phyloP scores from a whole-genome alignment of 257 asterid genomes.

The Datura wrightii region DNA sequence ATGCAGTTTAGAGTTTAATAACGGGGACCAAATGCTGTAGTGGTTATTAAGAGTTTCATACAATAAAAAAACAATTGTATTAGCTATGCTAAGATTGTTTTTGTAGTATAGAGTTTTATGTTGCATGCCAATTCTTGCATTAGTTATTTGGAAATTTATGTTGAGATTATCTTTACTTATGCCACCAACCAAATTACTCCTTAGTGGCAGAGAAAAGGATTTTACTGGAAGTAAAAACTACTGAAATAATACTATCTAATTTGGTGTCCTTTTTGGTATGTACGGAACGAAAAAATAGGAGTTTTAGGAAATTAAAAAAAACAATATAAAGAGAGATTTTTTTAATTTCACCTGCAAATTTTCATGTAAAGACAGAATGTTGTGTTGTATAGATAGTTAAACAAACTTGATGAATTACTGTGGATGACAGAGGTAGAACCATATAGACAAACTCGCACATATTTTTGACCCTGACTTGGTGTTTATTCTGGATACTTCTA shows the following conservation, averaged over 20 bases:
- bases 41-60: not conserved
- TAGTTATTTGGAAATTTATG: no score
- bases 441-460: not conserved
- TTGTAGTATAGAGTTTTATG: no score
- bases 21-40: not conserved
- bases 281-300: not conserved
- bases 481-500: not conserved
- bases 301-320: not conserved
- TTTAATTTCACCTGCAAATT: not conserved
- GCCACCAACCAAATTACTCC: not conserved
- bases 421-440: not conserved
- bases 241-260: not conserved
- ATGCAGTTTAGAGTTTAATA: not conserved
- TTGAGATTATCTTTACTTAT: not conserved
- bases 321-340: no score
- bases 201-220: not conserved
- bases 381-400: not conserved
- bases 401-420: not conserved
- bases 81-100: not conserved
- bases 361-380: not conserved
- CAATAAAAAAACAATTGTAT: no score
- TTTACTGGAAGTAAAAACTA: not conserved
- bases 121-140: not conserved
- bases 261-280: not conserved
- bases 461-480: not conserved